Conservation (phyloP, 106 monocot genomes). For the Triglochin maritima region DNA sequence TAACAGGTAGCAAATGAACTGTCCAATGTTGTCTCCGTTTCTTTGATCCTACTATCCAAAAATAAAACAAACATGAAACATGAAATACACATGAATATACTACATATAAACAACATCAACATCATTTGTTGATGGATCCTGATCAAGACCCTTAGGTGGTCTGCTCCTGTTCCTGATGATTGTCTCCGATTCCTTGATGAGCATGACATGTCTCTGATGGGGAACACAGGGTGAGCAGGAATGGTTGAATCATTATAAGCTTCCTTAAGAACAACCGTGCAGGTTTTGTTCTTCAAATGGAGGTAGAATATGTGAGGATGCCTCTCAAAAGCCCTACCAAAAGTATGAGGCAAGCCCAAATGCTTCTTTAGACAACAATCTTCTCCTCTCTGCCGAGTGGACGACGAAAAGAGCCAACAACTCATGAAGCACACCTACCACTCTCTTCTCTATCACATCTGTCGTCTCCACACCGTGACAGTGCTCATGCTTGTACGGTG, state of each 20-base stretch:
- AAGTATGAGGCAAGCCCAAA: conserved; percentile 56
- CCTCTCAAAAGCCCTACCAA: conserved; percentile 55
- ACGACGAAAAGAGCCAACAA: conserved; percentile 55
- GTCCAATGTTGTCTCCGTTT: no score
- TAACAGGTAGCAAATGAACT: no score
- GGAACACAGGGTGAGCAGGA: conserved; percentile 46
- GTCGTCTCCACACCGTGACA: conserved; percentile 27
- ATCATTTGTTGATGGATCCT: neutral
- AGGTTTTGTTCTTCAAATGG: conserved; percentile 78
- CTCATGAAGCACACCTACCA: conserved; percentile 64
- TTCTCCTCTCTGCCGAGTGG: conserved; percentile 66
- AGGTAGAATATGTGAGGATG: conserved; percentile 80
- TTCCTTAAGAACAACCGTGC: conserved; percentile 81
- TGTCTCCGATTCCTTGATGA: conserved; percentile 48
- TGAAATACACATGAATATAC: no score
- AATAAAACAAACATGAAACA: no score
- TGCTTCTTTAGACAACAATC: conserved; percentile 52
- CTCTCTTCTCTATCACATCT: conserved; percentile 53
- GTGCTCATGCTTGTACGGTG: conserved; percentile 45
- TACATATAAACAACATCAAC: no score
- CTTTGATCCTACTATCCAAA: no score
- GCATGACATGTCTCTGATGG: conserved; percentile 42
- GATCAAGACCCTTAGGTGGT: neutral
- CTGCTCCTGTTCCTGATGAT: conserved; percentile 45
- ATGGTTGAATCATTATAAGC: conserved; percentile 43